Evolutionary conservation across 2,329 filamentous ascomycete species (phyloP).

Genomic region (Trichophyton schoenleinii): DNA sequence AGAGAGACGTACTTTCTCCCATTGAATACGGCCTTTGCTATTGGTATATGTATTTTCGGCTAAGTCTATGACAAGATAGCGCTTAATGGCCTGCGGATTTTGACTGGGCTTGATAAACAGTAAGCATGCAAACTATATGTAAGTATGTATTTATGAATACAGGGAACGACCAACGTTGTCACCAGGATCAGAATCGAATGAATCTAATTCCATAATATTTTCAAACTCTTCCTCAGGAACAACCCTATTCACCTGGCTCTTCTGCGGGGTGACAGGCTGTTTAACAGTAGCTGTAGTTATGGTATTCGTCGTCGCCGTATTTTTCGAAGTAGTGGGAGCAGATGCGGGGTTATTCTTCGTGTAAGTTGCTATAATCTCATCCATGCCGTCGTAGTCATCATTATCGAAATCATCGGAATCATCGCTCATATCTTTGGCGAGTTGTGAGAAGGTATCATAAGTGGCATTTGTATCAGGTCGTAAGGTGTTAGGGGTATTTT

Average conservation of each 20-base stretch:
- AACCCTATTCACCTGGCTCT: neutral
- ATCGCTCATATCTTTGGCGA: constrained; percentile 1
- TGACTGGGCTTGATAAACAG: constrained; percentile 49
- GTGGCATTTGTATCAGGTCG: neutral
- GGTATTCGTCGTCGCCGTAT: neutral
- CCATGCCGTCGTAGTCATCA: constrained; percentile 49
- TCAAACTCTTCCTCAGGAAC: constrained; percentile 55
- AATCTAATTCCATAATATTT: constrained; percentile 48
- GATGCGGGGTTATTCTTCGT: constrained; percentile 23
- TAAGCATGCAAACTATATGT: constrained; percentile 43
- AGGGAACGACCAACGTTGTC: constrained; percentile 8
- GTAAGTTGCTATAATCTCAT: constrained; percentile 43
- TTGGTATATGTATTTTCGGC: constrained; percentile 56
- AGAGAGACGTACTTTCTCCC: constrained; percentile 54
- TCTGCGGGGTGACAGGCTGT: neutral
- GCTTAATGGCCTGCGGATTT: constrained; percentile 60
- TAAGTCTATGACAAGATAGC: constrained; percentile 69
- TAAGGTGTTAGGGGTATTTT: neutral
- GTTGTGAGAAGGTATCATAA: neutral
- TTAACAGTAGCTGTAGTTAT: constrained; percentile 6
- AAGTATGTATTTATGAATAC: constrained; percentile 14
- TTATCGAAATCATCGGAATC: constrained; percentile 27
- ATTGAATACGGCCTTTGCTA: constrained; percentile 45
- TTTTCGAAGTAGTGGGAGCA: constrained; percentile 7
- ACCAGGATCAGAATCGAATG: constrained; percentile 43